Evolutionary conservation across 495 filamentous ascomycete species (phyloP), one percentile per base, ranked within the genome.

Genomic region (Saxispiralis lemnorum): DNA sequence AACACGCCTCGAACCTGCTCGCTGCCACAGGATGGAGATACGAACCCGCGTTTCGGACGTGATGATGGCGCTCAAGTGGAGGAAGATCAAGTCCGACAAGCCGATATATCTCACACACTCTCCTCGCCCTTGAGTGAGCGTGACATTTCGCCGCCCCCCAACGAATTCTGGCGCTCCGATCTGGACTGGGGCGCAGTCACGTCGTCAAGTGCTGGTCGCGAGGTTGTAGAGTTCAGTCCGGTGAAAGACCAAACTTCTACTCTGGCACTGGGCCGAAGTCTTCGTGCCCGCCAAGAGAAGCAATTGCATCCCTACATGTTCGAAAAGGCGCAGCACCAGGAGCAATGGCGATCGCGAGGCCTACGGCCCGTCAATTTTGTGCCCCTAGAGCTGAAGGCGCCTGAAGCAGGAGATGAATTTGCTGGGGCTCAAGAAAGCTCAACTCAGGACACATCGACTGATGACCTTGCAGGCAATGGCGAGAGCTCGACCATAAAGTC

Each of bases 261-360:
- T 9, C 16, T 20, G 13, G 19, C 14, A 11, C 20, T 18, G 18
- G 43, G 43, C 4, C 37, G 46, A 17, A 51, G 59, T 18, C 43
- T 64, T 1, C 41, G 61, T 1, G 38, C 39, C 13, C 33, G 61
- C 2, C 61, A 52, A 6, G 47, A 55, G 13, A 61, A 60, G 20
- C 61, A 64, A 38, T 48, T 64, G 15, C 56, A 64, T 46, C 61
- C 61, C 19, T 64, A 61, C 38, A 40, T 53, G 1, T 49, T 59
- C 14, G 61, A 64, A 18, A 45, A 42, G 16, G 54, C 55, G 20
- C 36, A 47, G 37, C 59, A 60, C 49, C 53, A 56, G 16, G 44
- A 47, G 33, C 53, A 55, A 32, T 53, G 46, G 31, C 43, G 45
- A 47, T 44, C 48, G 10, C 47, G 59, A 18, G 61, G 61, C 10